Evolutionary conservation across 768 basidiomycete species (phyloP).

Genomic region (Russula lepida): DNA sequence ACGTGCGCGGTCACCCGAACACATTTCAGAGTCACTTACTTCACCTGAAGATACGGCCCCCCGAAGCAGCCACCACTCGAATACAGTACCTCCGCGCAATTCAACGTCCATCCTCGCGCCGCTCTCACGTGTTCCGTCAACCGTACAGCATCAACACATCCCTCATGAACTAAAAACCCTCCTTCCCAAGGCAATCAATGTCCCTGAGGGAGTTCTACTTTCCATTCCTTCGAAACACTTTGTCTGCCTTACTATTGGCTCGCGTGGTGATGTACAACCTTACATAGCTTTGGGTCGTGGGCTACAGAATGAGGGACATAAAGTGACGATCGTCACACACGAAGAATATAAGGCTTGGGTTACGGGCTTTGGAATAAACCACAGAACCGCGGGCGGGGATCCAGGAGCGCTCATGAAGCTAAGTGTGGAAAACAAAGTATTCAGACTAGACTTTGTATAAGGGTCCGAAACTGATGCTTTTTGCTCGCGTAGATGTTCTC

Average conservation of each 20-base stretch:
- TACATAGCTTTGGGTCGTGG: conserved; percentile 39
- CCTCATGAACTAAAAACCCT: conserved; percentile 26
- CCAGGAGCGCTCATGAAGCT: conserved; percentile 63
- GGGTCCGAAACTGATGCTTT: conserved; percentile 20
- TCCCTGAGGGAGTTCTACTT: conserved; percentile 32
- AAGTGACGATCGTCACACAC: conserved; percentile 41
- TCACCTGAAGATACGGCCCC: not conserved
- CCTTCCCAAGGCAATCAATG: conserved; percentile 43
- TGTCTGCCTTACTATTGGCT: conserved; percentile 59
- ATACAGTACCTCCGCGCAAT: not conserved
- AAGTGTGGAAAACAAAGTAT: conserved; percentile 39
- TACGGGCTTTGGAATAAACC: conserved; percentile 47
- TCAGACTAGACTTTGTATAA: not conserved
- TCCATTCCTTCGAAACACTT: conserved; percentile 40
- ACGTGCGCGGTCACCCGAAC: not conserved
- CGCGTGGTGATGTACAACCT: conserved; percentile 45
- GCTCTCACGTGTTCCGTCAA: conserved; percentile 35
- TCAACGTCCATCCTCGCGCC: conserved; percentile 39
- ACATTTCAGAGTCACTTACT: not conserved
- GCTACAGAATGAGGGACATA: conserved; percentile 36
- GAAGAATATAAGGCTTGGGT: conserved; percentile 47
- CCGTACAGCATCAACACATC: conserved; percentile 27
- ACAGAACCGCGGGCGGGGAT: conserved; percentile 59
- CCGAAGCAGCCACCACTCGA: not conserved
- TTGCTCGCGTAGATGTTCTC: conserved; percentile 49